Evolutionary conservation across 2,329 filamentous ascomycete species (phyloP).

Genomic region (Cryphonectria carpinicola): DNA sequence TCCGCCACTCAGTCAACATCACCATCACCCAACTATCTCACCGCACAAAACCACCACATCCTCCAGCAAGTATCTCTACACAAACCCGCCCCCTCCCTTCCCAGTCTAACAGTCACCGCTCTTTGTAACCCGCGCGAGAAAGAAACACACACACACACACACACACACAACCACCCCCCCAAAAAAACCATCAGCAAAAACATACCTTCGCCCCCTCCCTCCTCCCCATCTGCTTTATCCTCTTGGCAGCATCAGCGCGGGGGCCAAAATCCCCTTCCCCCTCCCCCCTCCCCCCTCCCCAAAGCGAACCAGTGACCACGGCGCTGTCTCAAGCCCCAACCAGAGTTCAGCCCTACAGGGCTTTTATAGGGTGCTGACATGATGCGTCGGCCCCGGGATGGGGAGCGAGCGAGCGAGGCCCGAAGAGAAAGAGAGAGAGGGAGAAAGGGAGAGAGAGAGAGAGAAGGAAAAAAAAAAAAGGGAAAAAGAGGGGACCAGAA

Average conservation of each 20-base stretch:
- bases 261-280: neutral
- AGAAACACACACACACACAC: neutral
- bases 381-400: neutral
- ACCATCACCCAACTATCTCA: neutral
- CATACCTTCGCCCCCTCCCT: neutral
- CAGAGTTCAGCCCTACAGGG: slow-evolving; percentile 17
- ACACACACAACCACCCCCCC: too few relatives aligned
- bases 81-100: too few relatives aligned
- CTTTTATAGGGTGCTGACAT: slow-evolving; percentile 16
- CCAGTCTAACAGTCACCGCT: neutral
- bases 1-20: too few relatives aligned
- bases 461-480: too few relatives aligned
- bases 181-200: neutral
- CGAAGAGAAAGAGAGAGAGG: too few relatives aligned
- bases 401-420: neutral
- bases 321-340: neutral
- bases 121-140: neutral
- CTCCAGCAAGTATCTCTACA: neutral
- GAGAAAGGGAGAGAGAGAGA: too few relatives aligned
- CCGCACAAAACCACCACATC: neutral
- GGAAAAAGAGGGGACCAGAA: too few relatives aligned
- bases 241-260: neutral
- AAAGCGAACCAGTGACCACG: neutral
- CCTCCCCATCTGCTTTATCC: neutral
- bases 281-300: neutral